Percentiles rank a stretch among this genome's conserved stretches.
These are phyloP conservation scores for Abrus precatorius DNA, from an alignment of 306 rosid genomes.

Conservation along the genomic window DNA sequence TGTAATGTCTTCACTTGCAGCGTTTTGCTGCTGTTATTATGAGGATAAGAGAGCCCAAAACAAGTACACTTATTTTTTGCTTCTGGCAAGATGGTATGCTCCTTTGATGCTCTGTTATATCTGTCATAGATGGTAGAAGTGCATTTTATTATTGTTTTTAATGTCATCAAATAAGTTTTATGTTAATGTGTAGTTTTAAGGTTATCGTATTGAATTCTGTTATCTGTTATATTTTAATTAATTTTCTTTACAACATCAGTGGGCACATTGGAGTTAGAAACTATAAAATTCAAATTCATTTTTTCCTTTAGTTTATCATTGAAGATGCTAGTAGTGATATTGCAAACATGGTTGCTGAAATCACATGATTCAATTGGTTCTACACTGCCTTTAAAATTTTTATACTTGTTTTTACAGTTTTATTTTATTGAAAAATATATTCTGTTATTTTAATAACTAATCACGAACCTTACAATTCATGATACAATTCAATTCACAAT, in stretches of 20 bases:
- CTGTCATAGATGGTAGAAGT: neutral
- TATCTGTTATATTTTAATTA: neutral
- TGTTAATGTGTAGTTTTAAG: neutral
- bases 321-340: neutral
- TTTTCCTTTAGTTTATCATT: neutral
- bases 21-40: conserved; percentile 98
- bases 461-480: conserved; percentile 1
- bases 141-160: neutral
- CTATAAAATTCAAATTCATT: neutral
- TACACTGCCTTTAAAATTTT: neutral
- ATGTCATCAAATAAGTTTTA: neutral
- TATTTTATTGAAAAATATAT: neutral
- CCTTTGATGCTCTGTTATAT: neutral
- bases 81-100: conserved; percentile 93
- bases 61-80: conserved; percentile 94
- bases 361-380: neutral
- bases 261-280: neutral
- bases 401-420: neutral
- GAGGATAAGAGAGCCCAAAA: conserved; percentile 99
- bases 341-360: conserved; percentile 2
- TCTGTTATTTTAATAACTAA: conserved; percentile 7
- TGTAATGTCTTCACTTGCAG: conserved; percentile 56
- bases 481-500: neutral
- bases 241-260: neutral
- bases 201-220: neutral